Evolutionary conservation across 345 rosid species (phyloP).

Genomic region (Salix viminalis): DNA sequence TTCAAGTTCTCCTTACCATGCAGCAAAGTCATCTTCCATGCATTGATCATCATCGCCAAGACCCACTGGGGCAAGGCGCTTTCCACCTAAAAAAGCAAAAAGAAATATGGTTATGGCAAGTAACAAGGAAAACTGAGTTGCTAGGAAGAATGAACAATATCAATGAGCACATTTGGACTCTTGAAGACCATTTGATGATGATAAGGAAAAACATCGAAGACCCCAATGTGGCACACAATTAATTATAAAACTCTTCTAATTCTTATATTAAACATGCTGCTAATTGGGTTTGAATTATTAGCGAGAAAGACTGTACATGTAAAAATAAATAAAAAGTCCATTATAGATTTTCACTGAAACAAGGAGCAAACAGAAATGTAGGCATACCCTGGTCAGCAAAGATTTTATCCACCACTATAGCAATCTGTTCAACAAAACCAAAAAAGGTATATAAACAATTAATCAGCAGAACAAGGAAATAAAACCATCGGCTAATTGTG

Average conservation of each 20-base stretch:
- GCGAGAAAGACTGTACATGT: no score
- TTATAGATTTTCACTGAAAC: neutral
- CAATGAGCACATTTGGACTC: neutral
- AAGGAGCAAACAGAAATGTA: neutral
- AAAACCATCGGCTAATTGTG: neutral
- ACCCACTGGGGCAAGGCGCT: conserved; percentile 67
- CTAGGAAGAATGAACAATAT: neutral
- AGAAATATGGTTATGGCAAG: neutral
- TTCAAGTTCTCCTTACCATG: conserved; percentile 46
- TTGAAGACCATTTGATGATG: neutral
- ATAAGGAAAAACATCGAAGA: neutral
- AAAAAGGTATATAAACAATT: neutral
- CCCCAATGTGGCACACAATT: neutral
- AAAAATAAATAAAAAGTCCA: neutral
- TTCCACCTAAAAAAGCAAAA: conserved; percentile 48
- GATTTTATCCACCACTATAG: conserved; percentile 66
- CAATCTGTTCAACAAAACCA: conserved; percentile 47
- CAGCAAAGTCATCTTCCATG: conserved; percentile 90
- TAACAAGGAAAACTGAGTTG: neutral
- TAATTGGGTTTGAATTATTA: neutral
- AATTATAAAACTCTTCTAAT: neutral
- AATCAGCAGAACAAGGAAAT: neutral
- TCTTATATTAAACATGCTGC: neutral
- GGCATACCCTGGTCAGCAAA: conserved; percentile 72
- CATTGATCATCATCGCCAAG: conserved; percentile 99